Percentiles rank a stretch among this genome's conserved stretches.
Conservation (phyloP, 1,284 basidiomycete species). For the Moesziomyces globuligerus region DNA sequence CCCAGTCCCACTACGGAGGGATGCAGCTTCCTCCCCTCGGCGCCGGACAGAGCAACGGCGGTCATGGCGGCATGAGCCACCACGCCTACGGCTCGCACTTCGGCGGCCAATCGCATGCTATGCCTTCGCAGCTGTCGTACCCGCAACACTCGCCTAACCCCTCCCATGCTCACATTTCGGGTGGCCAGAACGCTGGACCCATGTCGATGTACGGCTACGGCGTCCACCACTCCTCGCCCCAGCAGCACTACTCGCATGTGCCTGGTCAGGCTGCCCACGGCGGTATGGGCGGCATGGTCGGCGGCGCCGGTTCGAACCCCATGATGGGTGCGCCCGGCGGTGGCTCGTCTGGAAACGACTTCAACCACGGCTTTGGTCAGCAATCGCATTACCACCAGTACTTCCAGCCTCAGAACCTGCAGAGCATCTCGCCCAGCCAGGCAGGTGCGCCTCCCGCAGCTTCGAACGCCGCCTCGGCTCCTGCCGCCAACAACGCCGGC, state of each 20-base stretch:
- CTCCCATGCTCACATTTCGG: constrained; percentile 43
- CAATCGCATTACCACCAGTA: constrained; percentile 52
- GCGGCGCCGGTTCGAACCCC: constrained; percentile 45
- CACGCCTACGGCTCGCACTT: constrained; percentile 43
- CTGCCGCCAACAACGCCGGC: constrained; percentile 19
- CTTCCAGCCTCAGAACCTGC: constrained; percentile 47
- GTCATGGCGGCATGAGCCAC: constrained; percentile 45
- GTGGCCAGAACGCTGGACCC: constrained; percentile 39
- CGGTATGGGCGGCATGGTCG: constrained; percentile 50
- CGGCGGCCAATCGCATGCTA: constrained; percentile 40
- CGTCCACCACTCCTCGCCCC: constrained; percentile 44
- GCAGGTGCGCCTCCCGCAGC: constrained; percentile 41
- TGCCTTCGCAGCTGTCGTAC: constrained; percentile 50
- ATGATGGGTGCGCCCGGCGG: constrained; percentile 53
- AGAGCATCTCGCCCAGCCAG: constrained; percentile 49
- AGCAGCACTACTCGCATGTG: constrained; percentile 53
- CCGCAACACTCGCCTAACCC: constrained; percentile 50
- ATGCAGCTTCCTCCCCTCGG: constrained; percentile 53
- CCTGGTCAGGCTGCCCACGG: constrained; percentile 49
- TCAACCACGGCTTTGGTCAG: constrained; percentile 48
- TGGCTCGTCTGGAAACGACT: constrained; percentile 31
- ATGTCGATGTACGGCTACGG: constrained; percentile 56
- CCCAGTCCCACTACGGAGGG: constrained; percentile 46
- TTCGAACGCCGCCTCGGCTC: constrained; percentile 17
- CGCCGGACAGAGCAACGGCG: constrained; percentile 48